Evolutionary conservation across 371 early-diverging fungal genomes (phyloP).

Genomic region (Mortierella sp.): DNA sequence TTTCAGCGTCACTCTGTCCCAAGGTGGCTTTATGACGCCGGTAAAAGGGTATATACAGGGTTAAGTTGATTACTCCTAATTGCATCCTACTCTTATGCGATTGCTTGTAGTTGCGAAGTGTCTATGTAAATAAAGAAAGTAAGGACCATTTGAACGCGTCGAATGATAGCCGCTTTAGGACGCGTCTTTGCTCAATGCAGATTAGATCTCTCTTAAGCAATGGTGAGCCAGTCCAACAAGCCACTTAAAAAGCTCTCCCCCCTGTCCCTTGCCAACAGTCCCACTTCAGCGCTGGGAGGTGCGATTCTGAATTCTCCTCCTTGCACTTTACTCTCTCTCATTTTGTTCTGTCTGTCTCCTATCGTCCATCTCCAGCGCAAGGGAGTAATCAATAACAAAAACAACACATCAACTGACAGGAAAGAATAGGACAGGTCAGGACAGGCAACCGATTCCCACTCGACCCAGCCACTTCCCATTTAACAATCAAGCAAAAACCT

Average conservation of each 20-base stretch:
- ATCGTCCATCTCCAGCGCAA: not conserved
- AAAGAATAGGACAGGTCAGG: not conserved
- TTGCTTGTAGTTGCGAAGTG: not conserved
- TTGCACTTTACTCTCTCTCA: not conserved
- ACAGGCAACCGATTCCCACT: not conserved
- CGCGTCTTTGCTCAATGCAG: no score
- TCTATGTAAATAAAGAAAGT: not conserved
- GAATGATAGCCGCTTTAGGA: not conserved
- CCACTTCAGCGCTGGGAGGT: not conserved
- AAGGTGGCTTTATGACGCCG: not conserved
- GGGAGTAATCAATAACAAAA: not conserved
- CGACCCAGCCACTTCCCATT: not conserved
- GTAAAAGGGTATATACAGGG: not conserved
- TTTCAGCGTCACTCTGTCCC: not conserved
- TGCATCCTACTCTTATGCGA: not conserved
- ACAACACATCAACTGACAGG: not conserved
- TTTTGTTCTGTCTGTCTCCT: not conserved
- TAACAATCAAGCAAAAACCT: not conserved
- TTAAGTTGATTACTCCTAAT: not conserved
- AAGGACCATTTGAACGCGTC: no score
- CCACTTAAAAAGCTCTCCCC: not conserved
- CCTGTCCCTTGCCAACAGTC: not conserved
- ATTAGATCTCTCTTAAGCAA: no score
- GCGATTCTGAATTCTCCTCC: not conserved
- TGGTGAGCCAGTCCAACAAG: no score